Conservation (phyloP, 2,329 filamentous ascomycete genomes). For the Claviceps pazoutovae region DNA sequence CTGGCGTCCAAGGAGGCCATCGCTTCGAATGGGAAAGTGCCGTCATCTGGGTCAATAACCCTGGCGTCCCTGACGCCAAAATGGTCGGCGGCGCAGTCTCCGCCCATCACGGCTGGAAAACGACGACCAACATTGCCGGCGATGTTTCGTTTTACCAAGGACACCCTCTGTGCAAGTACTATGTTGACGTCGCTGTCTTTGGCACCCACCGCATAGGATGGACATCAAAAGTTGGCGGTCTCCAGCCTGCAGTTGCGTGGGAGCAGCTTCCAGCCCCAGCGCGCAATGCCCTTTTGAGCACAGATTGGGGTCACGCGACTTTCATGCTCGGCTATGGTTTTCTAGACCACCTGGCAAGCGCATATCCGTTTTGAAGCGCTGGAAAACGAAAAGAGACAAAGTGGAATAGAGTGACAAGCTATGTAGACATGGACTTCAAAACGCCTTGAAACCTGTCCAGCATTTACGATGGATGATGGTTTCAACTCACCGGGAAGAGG, state of each 20-base stretch:
- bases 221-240: neutral
- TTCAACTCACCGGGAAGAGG: no score
- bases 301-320: neutral
- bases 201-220: neutral
- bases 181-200: neutral
- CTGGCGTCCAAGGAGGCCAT: neutral
- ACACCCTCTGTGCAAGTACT: neutral
- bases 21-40: neutral
- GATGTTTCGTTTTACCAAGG: neutral
- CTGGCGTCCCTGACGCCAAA: rapidly evolving
- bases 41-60: neutral
- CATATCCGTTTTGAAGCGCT: neutral
- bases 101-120: neutral
- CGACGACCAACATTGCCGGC: neutral
- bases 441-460: no score
- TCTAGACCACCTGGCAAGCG: neutral
- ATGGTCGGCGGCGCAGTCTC: neutral
- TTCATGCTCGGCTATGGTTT: neutral
- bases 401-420: no score
- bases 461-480: no score
- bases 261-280: neutral
- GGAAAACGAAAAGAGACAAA: neutral
- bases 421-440: no score
- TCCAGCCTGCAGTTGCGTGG: neutral
- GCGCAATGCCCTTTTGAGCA: neutral